These are phyloP conservation scores for Citrus unshiu DNA, from an alignment of 345 rosid genomes.

Conservation along the genomic window DNA sequence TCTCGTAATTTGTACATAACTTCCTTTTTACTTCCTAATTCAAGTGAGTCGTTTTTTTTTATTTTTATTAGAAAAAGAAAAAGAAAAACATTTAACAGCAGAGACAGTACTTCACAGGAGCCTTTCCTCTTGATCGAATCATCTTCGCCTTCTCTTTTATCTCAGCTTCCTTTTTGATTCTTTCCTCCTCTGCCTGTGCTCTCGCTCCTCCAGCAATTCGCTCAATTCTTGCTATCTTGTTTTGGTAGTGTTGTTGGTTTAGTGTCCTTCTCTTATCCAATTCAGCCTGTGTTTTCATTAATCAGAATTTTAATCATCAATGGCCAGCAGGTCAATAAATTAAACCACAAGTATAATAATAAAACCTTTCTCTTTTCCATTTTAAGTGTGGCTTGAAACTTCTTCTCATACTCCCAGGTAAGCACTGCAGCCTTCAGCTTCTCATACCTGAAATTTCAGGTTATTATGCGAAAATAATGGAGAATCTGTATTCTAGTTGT, in stretches of 20 bases:
- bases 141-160: conserved; percentile 49
- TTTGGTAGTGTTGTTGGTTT: conserved; percentile 45
- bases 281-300: conserved; percentile 41
- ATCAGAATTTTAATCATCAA: neutral
- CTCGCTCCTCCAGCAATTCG: conserved; percentile 51
- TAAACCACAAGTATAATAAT: neutral
- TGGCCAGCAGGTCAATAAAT: neutral
- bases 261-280: conserved; percentile 49
- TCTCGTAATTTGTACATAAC: neutral
- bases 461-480: neutral
- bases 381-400: conserved; percentile 43
- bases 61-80: too few species aligned
- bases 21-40: neutral
- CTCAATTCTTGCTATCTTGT: conserved; percentile 55
- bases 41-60: too few species aligned
- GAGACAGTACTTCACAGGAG: conserved; percentile 37
- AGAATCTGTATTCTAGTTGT: neutral
- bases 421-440: conserved; percentile 48
- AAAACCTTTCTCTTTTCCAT: conserved; percentile 62
- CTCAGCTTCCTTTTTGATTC: conserved; percentile 43
- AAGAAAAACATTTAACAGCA: conserved; percentile 36
- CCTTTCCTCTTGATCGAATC: conserved; percentile 38
- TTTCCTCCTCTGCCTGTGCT: conserved; percentile 56
- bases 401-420: conserved; percentile 72
- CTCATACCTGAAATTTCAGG: conserved; percentile 51